Base-by-base conservation (phyloP, 1,139 yeast genomes). In the Protomyces pachydermus region DNA sequence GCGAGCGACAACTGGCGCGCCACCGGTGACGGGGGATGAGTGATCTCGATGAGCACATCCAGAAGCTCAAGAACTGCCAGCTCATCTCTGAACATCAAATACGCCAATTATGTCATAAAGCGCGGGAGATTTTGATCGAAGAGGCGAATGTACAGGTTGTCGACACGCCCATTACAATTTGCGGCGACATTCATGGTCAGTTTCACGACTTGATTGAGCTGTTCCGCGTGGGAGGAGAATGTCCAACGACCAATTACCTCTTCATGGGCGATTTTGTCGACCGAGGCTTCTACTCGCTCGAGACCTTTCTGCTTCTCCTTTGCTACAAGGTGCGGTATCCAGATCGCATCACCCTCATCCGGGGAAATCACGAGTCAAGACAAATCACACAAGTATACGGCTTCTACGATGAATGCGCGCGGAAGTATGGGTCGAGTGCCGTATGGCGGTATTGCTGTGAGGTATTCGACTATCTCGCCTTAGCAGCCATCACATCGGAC, bases 141-240 rank as follows among this genome's bases (percentile, higher is more conserved):
- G 98, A 95, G 78, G 88, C 91, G 69, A 93, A 95, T 74, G 97
- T 93, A 57, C 96, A 91, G 73, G 91, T 91, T 5, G 97, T 93
- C 52, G 89, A 87, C 70, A 95, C 96, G 0, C 98, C 98, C 2
- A 97, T 90, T 58, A 91, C 98, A n/a, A 70, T 93, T 60, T 95
- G 98, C 78, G 99, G 99, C 64, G 98, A 93, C 74, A 93, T 93
- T 52, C 98, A 93, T 74, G 98, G 98, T 16, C 98, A 93, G 76
- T 83, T 93, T 69, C 98, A 95, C 76, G 98, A 93, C 76, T 78
- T 93, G 69, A 79, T 93, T 75, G 96, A 95, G 68, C 79, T 93
- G 63, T 91, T 93, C 77, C 80, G 81, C 65, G 86, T 89, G 70
- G 97, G 97, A 6, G 98, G 98, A 5, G 88, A 88, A 61, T 86